Base-by-base conservation (phyloP, 2,329 filamentous ascomycete genomes). In the Cercospora nicotianae region DNA sequence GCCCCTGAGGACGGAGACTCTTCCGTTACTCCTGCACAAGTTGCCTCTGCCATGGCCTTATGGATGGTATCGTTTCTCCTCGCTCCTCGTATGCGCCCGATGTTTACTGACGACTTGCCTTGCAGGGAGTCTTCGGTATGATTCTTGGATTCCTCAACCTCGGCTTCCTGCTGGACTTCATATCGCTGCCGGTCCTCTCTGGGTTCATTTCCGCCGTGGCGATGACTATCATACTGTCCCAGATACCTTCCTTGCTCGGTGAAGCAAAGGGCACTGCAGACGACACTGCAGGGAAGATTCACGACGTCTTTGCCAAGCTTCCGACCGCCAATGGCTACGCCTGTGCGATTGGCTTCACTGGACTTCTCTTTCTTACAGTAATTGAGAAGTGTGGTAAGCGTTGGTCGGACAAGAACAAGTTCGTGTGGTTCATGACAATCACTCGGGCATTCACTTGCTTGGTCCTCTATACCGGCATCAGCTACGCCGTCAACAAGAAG, bases 151-250 rank as follows among this genome's bases (percentile, higher is more conserved):
- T 90, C 1, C 80, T 90, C 23, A 88, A 87, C 33, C 69, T 70
- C n/a, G 69, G 69, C 2, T 73, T 73, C 42, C 59, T 72, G 26
- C 82, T 90, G 20, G 87, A 90, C 68, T 90, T 89, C 72, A 86
- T 90, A 71, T 89, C 88, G 0, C 82, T 88, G 1, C 88, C 88
- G 0, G 86, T 90, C 1, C 81, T 90, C 0, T 87, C 83, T 6
- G 88, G 88, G 4, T 90, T 90, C 79, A 89, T 90, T 72, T 88
- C 87, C 0, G 87, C 88, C 1, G 87, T 88, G 1, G 88, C 87
- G 26, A 85, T 90, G 59, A 88, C 87, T 31, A 90, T 90, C 73
- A 85, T 87, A 23, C 84, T 89, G 60, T 87, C 87, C n/a, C 88
- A 90, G 75, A 83, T 90, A 65, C 86, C 83, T 3, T 86, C 85